Evolutionary conservation across 257 asterid genomes (phyloP), one percentile per base, ranked within the genome.

Genomic region (Agastache rugosa): DNA sequence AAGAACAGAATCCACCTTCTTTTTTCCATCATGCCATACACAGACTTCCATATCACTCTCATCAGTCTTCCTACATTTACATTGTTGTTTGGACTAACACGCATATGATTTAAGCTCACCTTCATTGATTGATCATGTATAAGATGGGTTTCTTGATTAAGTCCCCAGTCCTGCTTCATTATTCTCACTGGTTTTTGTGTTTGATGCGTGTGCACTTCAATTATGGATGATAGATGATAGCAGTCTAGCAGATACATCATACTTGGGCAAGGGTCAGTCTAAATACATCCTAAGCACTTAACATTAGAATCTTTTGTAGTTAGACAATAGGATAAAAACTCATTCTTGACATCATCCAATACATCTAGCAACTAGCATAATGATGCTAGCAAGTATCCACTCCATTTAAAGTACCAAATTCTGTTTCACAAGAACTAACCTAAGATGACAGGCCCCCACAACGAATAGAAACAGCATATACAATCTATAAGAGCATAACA

Each of bases 361-460:
- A 20, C 70, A 53, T 29, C 27, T 48, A 51, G 67, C 65, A 42
- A 19, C 27, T 48, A 61, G 67, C 39, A 58, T 8, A 54, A 19
- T 9, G 66, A 20, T 20, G 58, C 66, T 9, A 63, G 71, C 53
- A 79, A 45, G 61, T 9, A 63, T 67, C 53, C 75, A 45, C 53
- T 74, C 63, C 47, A 27, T 12, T 15, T 25, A 15, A 11, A 25
- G n/a, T 11, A 14, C 42, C 2, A 44, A 17, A 8, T 58, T 66
- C 41, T 35, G 11, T 19, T 76, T 70, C 19, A 47, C 67, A 4
- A 48, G 12, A 54, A 63, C 45, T 12, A 41, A 44, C 37, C 50
- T 37, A 69, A 1, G 50, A 8, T 4, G 6, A 39, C 4, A 4
- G 19, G 39, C 42, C 50, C 50, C 41, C 31, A 63, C 51, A n/a